Base-by-base conservation (phyloP, 164 flowering plant genomes). In the Stephania japonica region DNA sequence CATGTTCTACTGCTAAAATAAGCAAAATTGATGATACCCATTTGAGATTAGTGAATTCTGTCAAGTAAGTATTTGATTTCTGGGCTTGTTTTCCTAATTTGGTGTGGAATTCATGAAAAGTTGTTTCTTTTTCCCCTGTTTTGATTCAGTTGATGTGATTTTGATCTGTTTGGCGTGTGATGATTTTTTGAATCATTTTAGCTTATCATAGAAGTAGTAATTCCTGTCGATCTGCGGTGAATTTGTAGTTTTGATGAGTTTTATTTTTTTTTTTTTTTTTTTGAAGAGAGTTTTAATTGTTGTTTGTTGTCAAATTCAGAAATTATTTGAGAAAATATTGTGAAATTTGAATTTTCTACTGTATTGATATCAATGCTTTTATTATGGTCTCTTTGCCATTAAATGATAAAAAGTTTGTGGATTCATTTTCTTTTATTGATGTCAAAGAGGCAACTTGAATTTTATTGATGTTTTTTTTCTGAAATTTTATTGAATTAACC, bases 11-110 rank as follows among this genome's bases (percentile, higher is more conserved):
- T 71, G 32, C 69, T 78, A 84, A 80, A 70, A 59, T 70, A 43
- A 65, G 74, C 21, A 79, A 74, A 77, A 69, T 62, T 72, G 82
- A 82, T 70, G 75, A 75, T 56, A 74, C 79, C 84, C 84, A 78
- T 70, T 72, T 81, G 41, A 81, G 82, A 79, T 67, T 79, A 12
- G 41, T 47, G 72, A 68, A 70, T 75, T 75, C 71, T 62, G 69
- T 49, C 70, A 82, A 80, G 90, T 87, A 78, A 75, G 79, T 80
- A n/a, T 16, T 13, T 26, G 56, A 41, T 73, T 26, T 61, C 50
- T 10, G 13, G n/a, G 67, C 42, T 73, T 26, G 42, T 50, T 14
- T 6, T 41, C 68, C 41, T 66, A 26, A 6, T 11, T 42, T 26
- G 5, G 26, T 16, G 8, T 38, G 42, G 8, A 43, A 69, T 43